Percentiles rank a stretch among this genome's conserved stretches.
Conservation (phyloP, 176 grass and related monocot genomes). For the Aegilops bicornis region DNA sequence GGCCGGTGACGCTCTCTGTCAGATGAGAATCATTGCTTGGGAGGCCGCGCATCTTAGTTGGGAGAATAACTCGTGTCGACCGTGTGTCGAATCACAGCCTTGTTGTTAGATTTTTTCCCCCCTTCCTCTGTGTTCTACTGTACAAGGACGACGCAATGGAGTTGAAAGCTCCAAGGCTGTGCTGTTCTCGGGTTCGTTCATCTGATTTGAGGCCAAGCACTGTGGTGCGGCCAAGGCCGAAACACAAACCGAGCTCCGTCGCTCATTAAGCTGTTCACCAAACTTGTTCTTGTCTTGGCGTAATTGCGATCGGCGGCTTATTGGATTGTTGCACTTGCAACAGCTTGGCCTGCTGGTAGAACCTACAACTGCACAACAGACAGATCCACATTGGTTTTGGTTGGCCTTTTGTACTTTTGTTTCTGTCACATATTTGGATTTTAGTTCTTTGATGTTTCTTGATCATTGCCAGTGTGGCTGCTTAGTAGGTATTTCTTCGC, state of each 20-base stretch:
- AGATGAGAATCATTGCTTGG: constrained; percentile 47
- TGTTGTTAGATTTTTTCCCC: background rate
- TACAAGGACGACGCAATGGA: background rate
- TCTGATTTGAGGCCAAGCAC: background rate
- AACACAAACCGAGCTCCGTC: background rate
- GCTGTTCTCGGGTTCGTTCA: constrained; percentile 17
- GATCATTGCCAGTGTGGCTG: constrained; percentile 2
- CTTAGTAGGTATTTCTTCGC: constrained; percentile 25
- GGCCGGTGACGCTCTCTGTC: constrained; percentile 33
- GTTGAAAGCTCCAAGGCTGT: background rate
- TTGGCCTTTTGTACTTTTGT: constrained; percentile 52
- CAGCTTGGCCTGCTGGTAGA: constrained; percentile 30
- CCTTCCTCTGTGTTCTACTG: background rate
- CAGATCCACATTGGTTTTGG: constrained; percentile 44
- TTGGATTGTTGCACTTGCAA: constrained; percentile 32
- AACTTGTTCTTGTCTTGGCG: background rate
- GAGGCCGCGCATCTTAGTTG: constrained; percentile 4
- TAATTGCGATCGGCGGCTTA: background rate
- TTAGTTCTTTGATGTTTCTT: constrained; percentile 32
- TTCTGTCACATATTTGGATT: constrained; percentile 49
- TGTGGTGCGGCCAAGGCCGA: background rate
- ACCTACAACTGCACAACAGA: constrained; percentile 33
- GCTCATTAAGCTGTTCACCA: background rate
- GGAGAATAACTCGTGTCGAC: background rate
- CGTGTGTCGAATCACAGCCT: background rate